A percentile compares a stretch with the other conserved stretches of the same genome.
phyloP scores from a whole-genome alignment of 2,329 filamentous ascomycete genomes.

The Xylariaceae sp. region DNA sequence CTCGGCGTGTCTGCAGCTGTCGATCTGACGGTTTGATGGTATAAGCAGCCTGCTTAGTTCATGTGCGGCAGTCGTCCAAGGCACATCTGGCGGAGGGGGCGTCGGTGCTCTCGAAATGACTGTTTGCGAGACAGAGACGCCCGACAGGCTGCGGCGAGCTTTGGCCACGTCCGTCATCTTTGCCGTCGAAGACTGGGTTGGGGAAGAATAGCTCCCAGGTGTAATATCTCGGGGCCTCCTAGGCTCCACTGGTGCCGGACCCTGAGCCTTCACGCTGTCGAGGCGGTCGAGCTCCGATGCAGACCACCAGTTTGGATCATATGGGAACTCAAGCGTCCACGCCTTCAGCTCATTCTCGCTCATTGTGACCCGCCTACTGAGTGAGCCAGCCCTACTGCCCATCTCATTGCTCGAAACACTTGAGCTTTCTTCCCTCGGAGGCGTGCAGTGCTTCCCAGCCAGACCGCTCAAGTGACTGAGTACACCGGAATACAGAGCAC shows the following conservation, averaged over 20 bases:
- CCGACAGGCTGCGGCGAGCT: constrained; percentile 56
- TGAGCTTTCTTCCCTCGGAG: constrained; percentile 27
- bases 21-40: constrained; percentile 64
- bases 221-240: constrained; percentile 49
- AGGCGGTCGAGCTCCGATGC: constrained; percentile 58
- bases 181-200: constrained; percentile 79
- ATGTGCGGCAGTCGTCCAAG: constrained; percentile 77
- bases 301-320: constrained; percentile 69
- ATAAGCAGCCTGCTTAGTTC: constrained; percentile 79
- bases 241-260: constrained; percentile 39
- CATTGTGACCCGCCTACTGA: constrained; percentile 27
- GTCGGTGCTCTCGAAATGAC: constrained; percentile 40
- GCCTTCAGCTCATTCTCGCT: constrained; percentile 21
- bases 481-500: constrained; percentile 80
- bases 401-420: constrained; percentile 51
- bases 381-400: constrained; percentile 41
- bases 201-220: constrained; percentile 71
- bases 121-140: constrained; percentile 34
- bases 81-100: constrained; percentile 70
- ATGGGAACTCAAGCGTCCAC: constrained; percentile 31
- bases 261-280: constrained; percentile 51
- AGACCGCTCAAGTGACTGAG: constrained; percentile 86
- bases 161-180: constrained; percentile 66
- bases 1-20: constrained; percentile 71
- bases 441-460: constrained; percentile 44